Conservation (phyloP, 208 protist species). For the Trypanosoma avium region DNA sequence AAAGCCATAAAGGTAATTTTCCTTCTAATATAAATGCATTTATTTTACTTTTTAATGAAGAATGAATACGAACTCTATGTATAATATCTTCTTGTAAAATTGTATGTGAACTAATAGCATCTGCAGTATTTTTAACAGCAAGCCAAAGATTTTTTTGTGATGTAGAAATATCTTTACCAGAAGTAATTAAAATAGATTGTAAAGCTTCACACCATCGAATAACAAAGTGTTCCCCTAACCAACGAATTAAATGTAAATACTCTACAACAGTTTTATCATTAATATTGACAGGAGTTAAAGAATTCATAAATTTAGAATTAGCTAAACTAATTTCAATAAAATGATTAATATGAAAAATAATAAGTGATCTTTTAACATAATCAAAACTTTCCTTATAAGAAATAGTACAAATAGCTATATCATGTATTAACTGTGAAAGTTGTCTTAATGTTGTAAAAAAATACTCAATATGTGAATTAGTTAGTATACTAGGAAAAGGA, state of each 20-base stretch:
- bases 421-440: constrained; percentile 35
- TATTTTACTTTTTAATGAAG: constrained; percentile 11
- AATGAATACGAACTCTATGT: constrained; percentile 13
- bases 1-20: constrained; percentile 12
- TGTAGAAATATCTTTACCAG: not conserved
- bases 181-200: not conserved
- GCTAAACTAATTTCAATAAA: constrained; percentile 28
- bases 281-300: not conserved
- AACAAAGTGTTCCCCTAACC: constrained; percentile 10
- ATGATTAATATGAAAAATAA: constrained; percentile 35
- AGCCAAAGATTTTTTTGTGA: constrained; percentile 25
- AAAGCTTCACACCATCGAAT: constrained; percentile 20
- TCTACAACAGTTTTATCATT: constrained; percentile 13
- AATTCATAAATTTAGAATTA: constrained; percentile 28
- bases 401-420: constrained; percentile 26
- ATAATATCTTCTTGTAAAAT: constrained; percentile 16
- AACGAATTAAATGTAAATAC: constrained; percentile 15
- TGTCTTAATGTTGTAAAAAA: constrained; percentile 27
- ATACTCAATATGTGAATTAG: constrained; percentile 18
- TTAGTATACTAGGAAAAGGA: constrained; percentile 24
- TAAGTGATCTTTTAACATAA: constrained; percentile 21
- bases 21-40: constrained; percentile 28
- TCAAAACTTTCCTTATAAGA: constrained; percentile 14
- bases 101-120: constrained; percentile 32
- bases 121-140: constrained; percentile 27